Percentiles rank a stretch among this genome's conserved stretches.
Conservation (phyloP, 208 protist species). For the Leishmania aethiopica region DNA sequence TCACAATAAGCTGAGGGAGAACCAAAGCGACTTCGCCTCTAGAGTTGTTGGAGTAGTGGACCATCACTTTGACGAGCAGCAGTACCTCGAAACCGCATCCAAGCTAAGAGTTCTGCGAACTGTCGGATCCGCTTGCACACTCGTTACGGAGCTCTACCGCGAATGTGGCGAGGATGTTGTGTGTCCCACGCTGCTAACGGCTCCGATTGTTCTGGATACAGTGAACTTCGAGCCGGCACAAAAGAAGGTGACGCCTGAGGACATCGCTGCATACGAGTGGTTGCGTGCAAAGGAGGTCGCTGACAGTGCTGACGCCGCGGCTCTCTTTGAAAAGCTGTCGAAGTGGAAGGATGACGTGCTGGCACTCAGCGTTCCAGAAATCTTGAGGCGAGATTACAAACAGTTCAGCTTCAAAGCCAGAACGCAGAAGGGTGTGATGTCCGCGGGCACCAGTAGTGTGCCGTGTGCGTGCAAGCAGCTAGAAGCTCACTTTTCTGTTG, state of each 20-base stretch:
- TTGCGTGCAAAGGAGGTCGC: constrained; percentile 29
- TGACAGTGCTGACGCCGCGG: constrained; percentile 12
- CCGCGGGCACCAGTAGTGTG: constrained; percentile 77
- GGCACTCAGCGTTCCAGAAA: constrained; percentile 62
- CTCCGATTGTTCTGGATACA: constrained; percentile 82
- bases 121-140: constrained; percentile 79
- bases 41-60: constrained; percentile 78
- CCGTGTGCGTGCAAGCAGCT: constrained; percentile 70
- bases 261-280: constrained; percentile 57
- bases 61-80: constrained; percentile 82
- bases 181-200: constrained; percentile 59
- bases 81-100: constrained; percentile 39
- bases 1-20: constrained; percentile 75
- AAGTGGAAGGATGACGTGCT: constrained; percentile 82
- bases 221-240: constrained; percentile 78
- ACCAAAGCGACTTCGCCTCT: constrained; percentile 35
- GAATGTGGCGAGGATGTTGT: constrained; percentile 42
- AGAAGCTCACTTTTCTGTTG: constrained; percentile 28
- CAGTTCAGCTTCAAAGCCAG: constrained; percentile 52
- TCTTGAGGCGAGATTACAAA: constrained; percentile 86
- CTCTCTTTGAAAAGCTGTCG: constrained; percentile 58
- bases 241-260: constrained; percentile 79
- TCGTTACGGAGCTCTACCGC: constrained; percentile 69
- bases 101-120: constrained; percentile 51
- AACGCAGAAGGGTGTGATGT: constrained; percentile 13